A percentile compares a stretch with the other conserved stretches of the same genome.
These are phyloP conservation scores for Blakeslea trispora DNA, from an alignment of 371 early-diverging fungal species.

Conservation along the genomic window DNA sequence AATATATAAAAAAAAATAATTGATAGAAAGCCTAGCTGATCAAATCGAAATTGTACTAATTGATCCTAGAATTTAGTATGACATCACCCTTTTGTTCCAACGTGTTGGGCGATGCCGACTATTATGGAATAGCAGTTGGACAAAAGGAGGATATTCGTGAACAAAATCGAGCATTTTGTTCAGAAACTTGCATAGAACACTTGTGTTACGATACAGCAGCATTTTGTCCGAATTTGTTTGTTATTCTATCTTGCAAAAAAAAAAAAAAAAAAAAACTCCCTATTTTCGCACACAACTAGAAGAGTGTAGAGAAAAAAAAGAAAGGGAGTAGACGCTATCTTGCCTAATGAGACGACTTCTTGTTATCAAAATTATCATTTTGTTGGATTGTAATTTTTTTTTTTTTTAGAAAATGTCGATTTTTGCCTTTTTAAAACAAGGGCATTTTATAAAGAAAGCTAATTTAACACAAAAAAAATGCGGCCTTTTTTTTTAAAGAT, in stretches of 20 bases:
- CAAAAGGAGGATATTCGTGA: not conserved
- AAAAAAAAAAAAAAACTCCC: not conserved
- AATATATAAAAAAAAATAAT: not conserved
- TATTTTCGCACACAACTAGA: no score
- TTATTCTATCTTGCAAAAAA: slow-evolving; percentile 4
- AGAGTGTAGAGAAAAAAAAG: no score
- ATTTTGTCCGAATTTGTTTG: slow-evolving; percentile 1
- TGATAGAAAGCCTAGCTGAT: not conserved
- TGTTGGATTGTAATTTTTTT: no score
- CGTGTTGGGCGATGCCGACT: slow-evolving; percentile 4
- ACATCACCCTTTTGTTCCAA: slow-evolving; percentile 12
- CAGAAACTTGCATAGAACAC: not conserved
- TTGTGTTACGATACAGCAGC: not conserved
- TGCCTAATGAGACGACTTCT: no score
- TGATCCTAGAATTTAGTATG: not conserved
- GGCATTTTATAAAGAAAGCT: no score
- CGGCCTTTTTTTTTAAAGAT: no score
- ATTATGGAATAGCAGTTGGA: slow-evolving; percentile 6
- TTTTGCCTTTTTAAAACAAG: no score
- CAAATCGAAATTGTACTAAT: not conserved
- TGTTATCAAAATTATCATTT: no score
- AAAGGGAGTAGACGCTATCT: no score
- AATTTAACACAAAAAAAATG: no score
- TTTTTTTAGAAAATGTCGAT: no score
- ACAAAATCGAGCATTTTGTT: not conserved